Evolutionary conservation across 2,329 filamentous ascomycete species (phyloP).

Genomic region (Helotiales sp.): DNA sequence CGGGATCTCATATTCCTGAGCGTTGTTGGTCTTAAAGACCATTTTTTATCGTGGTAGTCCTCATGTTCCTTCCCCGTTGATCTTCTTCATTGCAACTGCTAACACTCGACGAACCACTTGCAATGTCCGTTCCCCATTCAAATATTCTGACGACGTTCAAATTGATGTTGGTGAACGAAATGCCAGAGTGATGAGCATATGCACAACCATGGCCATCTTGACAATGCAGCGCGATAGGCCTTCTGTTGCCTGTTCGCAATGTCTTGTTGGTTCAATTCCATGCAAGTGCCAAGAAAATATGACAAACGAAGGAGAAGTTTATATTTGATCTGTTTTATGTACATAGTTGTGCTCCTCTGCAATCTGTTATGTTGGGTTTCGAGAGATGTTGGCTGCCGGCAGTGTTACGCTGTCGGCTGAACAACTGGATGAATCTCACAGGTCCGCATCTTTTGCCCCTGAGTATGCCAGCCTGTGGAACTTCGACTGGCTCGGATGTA

Average conservation of each 20-base stretch:
- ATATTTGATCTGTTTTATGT: neutral
- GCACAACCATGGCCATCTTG: neutral
- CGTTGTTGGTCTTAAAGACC: too few relatives aligned
- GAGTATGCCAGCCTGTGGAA: neutral
- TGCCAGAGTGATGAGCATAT: too few relatives aligned
- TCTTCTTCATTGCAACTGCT: neutral
- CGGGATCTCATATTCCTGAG: too few relatives aligned
- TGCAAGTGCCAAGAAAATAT: neutral
- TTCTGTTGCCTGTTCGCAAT: too few relatives aligned
- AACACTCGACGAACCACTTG: neutral
- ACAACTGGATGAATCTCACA: neutral
- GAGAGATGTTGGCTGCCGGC: neutral
- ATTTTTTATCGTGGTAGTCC: too few relatives aligned
- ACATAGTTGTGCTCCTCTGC: neutral
- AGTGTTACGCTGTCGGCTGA: neutral
- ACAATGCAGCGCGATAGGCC: neutral
- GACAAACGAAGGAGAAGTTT: neutral
- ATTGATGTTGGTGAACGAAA: too few relatives aligned
- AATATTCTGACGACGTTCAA: neutral
- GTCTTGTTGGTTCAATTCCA: neutral
- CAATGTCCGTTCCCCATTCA: neutral
- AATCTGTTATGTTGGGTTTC: neutral
- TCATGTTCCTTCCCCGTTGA: neutral
- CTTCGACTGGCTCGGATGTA: neutral
- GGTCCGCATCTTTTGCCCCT: neutral